Conservation (phyloP, 164 flowering plant genomes). For the Stephania yunnanensis region DNA sequence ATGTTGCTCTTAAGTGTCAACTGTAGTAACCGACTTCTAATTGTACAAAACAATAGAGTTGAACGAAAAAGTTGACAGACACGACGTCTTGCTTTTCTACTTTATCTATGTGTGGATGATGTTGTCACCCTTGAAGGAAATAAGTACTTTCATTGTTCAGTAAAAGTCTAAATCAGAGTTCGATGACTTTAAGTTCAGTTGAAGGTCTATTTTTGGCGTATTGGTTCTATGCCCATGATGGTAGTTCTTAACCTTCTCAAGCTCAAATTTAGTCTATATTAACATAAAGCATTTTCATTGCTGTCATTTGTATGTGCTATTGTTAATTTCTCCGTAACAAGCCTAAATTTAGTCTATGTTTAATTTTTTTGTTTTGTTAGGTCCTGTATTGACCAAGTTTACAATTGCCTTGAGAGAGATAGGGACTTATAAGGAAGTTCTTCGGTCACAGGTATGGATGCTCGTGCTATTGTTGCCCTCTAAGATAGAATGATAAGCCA, state of each 20-base stretch:
- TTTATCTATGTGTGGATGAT: no score
- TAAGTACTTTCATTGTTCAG: neutral
- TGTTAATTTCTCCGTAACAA: neutral
- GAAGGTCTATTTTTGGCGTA: neutral
- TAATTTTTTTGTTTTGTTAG: constrained; percentile 23
- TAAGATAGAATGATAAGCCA: neutral
- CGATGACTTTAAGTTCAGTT: no score
- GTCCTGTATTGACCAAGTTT: constrained; percentile 96
- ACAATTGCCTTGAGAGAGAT: constrained; percentile 94
- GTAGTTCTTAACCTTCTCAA: neutral
- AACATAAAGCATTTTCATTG: neutral
- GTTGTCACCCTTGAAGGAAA: neutral
- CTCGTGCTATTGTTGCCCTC: neutral
- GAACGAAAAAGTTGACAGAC: neutral
- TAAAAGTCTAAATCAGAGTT: no score
- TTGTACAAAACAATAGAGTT: no score
- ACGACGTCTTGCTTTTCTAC: neutral
- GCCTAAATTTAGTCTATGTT: neutral
- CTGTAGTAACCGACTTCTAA: no score
- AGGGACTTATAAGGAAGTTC: constrained; percentile 94
- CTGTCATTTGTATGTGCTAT: no score
- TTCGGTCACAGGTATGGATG: constrained; percentile 77
- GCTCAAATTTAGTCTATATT: neutral
- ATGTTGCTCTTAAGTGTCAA: no score
- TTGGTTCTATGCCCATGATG: neutral